Base-by-base conservation (phyloP, 2,329 filamentous ascomycete species). In the Alternaria consortialis region DNA sequence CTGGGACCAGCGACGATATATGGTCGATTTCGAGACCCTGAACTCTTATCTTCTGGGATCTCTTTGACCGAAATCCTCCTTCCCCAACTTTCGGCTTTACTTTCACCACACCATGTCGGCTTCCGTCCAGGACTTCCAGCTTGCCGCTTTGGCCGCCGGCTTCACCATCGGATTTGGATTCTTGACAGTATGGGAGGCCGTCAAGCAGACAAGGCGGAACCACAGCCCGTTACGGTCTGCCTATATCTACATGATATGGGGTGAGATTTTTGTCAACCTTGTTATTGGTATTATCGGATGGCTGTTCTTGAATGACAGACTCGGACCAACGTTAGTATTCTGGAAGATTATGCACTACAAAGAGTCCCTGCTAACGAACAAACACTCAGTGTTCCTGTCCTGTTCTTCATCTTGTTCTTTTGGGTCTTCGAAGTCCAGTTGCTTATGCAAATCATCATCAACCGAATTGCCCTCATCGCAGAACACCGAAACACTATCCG, bases 361-460 rank as follows among this genome's bases (percentile, higher is more conserved):
- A 8, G 4, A 20, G 44, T 20, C 8, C 8, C 34, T 44, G 13
- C 62, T 67, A 27, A 65, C 50, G 29, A 12, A 12, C 7, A 7
- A 29, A 29, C 3, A 1, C 20, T 31, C 42, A 77, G 74, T 48
- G 60, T 77, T 3, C 70, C 71, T 3, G 71, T 75, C 5, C 58
- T 77, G 3, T 76, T 76, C 66, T 74, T 72, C 56, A 74, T 76
- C 48, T 64, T 77, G 5, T 58, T 75, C 44, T 71, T 69, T 39
- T 77, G 75, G 75, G 71, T 74, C 1, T 74, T 75, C 29, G 61
- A 77, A 39, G 80, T 85, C 13, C 84, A 86, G 60, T 74, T 85
- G 2, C 66, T 86, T 2, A 80, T 86, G 74, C 84, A 86, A 64
- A 86, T 87, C 47, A 85, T 86, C 64, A 82, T 86, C 70, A 86